Conservation (phyloP, 1,139 yeast species). For the Starmera stellimalicola region DNA sequence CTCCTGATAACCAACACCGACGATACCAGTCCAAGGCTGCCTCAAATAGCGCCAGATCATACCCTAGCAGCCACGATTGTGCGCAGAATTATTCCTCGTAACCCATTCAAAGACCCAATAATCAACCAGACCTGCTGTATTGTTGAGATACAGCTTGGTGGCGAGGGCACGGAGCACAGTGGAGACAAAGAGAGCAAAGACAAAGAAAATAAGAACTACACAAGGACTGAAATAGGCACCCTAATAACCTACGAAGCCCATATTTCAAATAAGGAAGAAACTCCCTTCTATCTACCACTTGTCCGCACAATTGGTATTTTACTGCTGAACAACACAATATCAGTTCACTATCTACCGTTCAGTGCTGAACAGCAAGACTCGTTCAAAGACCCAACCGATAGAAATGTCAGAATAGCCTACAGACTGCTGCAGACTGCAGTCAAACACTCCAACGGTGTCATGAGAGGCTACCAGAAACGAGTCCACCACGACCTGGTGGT, state of each 20-base stretch:
- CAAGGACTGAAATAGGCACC: not conserved
- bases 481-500: conserved; percentile 86
- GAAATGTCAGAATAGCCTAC: conserved; percentile 75
- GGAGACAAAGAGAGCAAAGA: too few species aligned
- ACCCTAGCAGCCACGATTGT: conserved; percentile 46
- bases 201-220: too few species aligned
- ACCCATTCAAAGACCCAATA: conserved; percentile 75
- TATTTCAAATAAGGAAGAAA: conserved; percentile 44
- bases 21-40: conserved; percentile 42
- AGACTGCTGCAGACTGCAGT: conserved; percentile 69
- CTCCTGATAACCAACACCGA: conserved; percentile 37
- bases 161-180: too few species aligned
- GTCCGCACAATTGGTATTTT: conserved; percentile 75
- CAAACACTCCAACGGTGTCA: conserved; percentile 78
- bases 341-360: conserved; percentile 76
- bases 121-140: conserved; percentile 70
- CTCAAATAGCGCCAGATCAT: conserved; percentile 32
- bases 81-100: conserved; percentile 78
- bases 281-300: conserved; percentile 84
- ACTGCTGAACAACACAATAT: conserved; percentile 31
- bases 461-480: conserved; percentile 77
- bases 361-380: conserved; percentile 23
- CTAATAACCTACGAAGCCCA: conserved; percentile 55
- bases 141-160: not conserved
- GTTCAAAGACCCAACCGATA: conserved; percentile 32